Evolutionary conservation across 768 basidiomycete genomes (phyloP).

Genomic region (Rhodocollybia butyracea): DNA sequence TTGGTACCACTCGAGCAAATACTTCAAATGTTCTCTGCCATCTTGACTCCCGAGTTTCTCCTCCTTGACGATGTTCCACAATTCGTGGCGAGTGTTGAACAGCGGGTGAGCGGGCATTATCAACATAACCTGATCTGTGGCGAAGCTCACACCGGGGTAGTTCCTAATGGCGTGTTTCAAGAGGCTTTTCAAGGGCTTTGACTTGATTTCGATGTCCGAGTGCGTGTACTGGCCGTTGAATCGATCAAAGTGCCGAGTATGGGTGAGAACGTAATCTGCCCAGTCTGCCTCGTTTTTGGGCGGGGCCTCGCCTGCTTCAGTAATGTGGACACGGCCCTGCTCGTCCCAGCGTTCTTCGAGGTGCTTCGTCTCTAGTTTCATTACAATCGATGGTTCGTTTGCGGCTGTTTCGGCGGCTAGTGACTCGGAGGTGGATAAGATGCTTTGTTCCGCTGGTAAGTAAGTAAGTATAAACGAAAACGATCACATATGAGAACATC

Average conservation of each 20-base stretch:
- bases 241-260: background rate
- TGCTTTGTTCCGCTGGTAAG: too few relatives aligned
- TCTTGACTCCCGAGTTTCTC: background rate
- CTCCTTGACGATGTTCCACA: background rate
- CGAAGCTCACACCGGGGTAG: background rate
- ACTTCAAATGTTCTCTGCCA: background rate
- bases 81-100: background rate
- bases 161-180: background rate
- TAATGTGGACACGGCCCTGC: background rate
- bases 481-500: constrained; percentile 28
- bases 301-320: background rate
- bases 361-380: constrained; percentile 18
- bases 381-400: too few relatives aligned
- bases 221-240: background rate
- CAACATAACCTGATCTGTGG: background rate
- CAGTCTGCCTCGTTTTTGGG: background rate
- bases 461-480: too few relatives aligned
- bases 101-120: background rate
- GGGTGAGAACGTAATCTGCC: background rate
- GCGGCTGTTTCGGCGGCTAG: too few relatives aligned
- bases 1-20: background rate
- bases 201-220: background rate
- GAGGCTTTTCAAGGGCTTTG: background rate
- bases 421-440: too few relatives aligned
- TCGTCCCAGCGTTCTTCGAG: background rate